Evolutionary conservation across 176 grass and related monocot species (phyloP), one percentile per base, ranked within the genome.

Genomic region (Carex littledalei): DNA sequence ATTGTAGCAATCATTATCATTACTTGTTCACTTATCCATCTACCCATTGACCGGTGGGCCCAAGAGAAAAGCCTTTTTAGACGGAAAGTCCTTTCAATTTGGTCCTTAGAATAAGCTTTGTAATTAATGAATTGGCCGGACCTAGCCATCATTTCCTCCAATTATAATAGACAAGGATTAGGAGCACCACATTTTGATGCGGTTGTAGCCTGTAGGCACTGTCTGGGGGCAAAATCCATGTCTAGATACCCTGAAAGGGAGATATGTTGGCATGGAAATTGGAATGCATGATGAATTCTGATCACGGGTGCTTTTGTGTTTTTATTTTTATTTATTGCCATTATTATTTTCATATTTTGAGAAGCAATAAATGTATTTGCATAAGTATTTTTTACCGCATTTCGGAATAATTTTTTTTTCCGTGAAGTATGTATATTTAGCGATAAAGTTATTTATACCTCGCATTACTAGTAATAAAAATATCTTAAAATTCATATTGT

Each of bases 1-100:
- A 63, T 49, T n/a, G 20, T 83, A 83, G 81, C 61, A 83, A 83
- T 83, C 81, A 83, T 83, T 56, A 78, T 78, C 74, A 78, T 57
- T 52, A 56, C 24, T 78, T 16, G 6, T 55, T 8, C n/a, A 15
- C 78, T 49, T 67, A 67, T 67, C 37, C 32, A 83, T 54, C 80
- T 50, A 83, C 39, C 39, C 62, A 83, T 83, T 83, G 80, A 83
- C 59, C 41, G n/a, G 60, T 45, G 80, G 80, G 80, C 61, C 80
- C 57, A 45, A 67, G 53, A 31, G 29, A 52, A 29, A 29, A 24
- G 35, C 62, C 37, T 29, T 65, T 50, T 83, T 68, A 66, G 81
- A 66, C 4, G 62, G 39, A 47, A 66, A 83, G 43, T 67, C 21
- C 22, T 68, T 68, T 47, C 62, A 67, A 83, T 52, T 83, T 41